Evolutionary conservation across 441 rosid species (phyloP), one percentile per base, ranked within the genome.

Genomic region (Eutrema salsugineum): DNA sequence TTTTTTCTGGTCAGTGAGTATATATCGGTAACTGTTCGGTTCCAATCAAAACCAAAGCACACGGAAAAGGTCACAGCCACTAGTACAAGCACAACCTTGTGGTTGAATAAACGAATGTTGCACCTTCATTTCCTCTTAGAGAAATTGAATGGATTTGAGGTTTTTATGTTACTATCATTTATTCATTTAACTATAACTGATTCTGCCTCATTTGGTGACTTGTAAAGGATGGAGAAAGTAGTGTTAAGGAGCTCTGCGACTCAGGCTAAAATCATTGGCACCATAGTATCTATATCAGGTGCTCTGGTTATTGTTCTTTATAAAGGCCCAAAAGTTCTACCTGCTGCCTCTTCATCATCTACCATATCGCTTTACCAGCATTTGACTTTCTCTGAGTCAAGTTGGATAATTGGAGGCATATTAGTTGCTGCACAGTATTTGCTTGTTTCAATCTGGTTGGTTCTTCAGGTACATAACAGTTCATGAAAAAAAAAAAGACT

Each of bases 381-480:
- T 36, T 22, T 50, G 36, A 35, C 58, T 36, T 63, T 71, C 3
- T 44, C 70, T 6, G 64, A 68, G 10, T 65, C 82, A 51, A 66
- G 78, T 16, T 85, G 87, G 88, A 53, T 82, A 3, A 28, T 79
- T 5, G 91, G 94, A 24, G 87, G 90, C 3, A 28, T 81, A 40
- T 69, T 85, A 11, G 65, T 82, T 12, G 66, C 77, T 33, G 33
- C 70, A 14, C 77, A 82, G 20, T 81, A 69, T 59, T 54, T 88
- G 15, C 77, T 79, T 17, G 2, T 39, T 36, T 68, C 90, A 28
- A 5, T 80, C 24, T 77, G 79, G 79, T 82, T 50, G 40, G 83
- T 87, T 59, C 17, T 89, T 47, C 85, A 80, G 90, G 90, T 85
- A 67, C n/a, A n/a, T n/a, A n/a, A n/a, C n/a, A n/a, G n/a, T n/a